Evolutionary conservation across 768 basidiomycete genomes (phyloP).

Genomic region (Lyophyllum shimeji): DNA sequence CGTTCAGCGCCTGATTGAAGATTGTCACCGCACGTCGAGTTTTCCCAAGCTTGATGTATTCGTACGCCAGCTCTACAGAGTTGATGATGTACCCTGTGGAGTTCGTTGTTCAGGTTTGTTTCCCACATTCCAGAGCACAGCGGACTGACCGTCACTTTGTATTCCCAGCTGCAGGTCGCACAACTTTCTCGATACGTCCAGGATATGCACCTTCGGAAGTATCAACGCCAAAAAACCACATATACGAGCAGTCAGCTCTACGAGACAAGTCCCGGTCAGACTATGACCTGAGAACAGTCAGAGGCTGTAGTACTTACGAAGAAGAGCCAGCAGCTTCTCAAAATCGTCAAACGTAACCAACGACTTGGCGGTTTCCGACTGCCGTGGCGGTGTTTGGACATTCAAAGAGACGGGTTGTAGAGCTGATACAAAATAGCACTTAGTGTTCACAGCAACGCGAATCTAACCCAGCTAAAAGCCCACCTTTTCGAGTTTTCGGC

Average conservation of each 20-base stretch:
- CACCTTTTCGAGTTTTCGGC: constrained; percentile 39
- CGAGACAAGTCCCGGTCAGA: background rate
- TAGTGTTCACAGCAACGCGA: background rate
- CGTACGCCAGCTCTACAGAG: constrained; percentile 74
- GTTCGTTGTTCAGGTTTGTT: background rate
- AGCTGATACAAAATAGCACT: constrained; percentile 14
- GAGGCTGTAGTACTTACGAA: no score
- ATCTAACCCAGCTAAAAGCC: background rate
- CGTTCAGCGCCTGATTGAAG: constrained; percentile 55
- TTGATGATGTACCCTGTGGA: constrained; percentile 55
- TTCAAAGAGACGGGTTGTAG: constrained; percentile 31
- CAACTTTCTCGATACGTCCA: constrained; percentile 64
- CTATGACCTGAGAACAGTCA: no score
- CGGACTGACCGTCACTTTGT: constrained; percentile 46
- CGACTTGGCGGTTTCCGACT: constrained; percentile 19
- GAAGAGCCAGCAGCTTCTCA: constrained; percentile 42
- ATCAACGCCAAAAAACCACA: constrained; percentile 69
- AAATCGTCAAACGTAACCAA: constrained; percentile 36
- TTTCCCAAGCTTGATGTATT: constrained; percentile 81
- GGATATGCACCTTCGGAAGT: constrained; percentile 62
- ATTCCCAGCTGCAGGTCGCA: constrained; percentile 46
- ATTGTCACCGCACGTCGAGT: constrained; percentile 61
- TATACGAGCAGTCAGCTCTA: constrained; percentile 59
- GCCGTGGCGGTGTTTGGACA: constrained; percentile 25
- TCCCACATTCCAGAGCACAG: background rate